phyloP scores from a whole-genome alignment of 306 rosid species.

The Lagenaria siceraria region DNA sequence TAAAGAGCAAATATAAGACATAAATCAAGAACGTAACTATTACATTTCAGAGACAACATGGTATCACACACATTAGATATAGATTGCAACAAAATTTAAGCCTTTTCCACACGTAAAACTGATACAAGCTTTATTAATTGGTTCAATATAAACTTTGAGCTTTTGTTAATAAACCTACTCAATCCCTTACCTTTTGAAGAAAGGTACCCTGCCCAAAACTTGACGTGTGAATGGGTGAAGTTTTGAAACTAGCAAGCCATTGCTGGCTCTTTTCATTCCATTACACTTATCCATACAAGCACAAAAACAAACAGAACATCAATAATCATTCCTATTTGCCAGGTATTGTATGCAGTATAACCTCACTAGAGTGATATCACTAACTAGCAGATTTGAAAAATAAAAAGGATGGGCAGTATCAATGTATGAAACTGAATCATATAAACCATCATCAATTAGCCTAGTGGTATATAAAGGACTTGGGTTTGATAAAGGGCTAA shows the following conservation, averaged over 20 bases:
- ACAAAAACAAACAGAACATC: not conserved
- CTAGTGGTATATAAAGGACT: too few species aligned
- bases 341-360: not conserved
- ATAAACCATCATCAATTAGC: too few species aligned
- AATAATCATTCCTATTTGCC: not conserved
- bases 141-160: not conserved
- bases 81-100: not conserved
- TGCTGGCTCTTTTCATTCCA: not conserved
- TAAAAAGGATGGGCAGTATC: not conserved
- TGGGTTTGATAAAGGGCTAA: too few species aligned
- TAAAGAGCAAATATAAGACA: not conserved
- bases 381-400: not conserved
- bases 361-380: not conserved
- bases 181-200: constrained; percentile 2
- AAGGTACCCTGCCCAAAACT: not conserved
- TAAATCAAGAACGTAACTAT: not conserved
- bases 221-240: not conserved
- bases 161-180: not conserved
- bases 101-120: not conserved
- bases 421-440: not conserved
- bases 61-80: not conserved
- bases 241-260: not conserved
- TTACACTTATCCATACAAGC: not conserved
- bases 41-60: not conserved
- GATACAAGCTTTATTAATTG: not conserved